Evolutionary conservation across 2,329 filamentous ascomycete species (phyloP).

Genomic region (Juglanconis oblonga): DNA sequence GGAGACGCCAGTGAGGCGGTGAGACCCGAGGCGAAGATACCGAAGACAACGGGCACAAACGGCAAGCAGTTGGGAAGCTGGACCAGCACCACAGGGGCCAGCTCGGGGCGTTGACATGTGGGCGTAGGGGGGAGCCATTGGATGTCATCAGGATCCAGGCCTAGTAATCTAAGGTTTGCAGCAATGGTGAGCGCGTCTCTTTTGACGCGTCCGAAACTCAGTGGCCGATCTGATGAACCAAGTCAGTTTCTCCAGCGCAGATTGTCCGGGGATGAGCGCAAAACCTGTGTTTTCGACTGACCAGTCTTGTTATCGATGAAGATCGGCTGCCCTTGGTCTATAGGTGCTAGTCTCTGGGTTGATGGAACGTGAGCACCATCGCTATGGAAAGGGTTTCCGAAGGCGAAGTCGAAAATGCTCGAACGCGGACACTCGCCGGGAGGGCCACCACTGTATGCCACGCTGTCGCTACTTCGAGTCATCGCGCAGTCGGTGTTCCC

Average conservation of each 20-base stretch:
- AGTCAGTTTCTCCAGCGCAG: constrained; percentile 2
- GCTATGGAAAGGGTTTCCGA: constrained; percentile 34
- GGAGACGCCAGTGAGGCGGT: constrained; percentile 39
- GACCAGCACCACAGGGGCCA: constrained; percentile 39
- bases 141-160: constrained; percentile 32
- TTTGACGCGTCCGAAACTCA: constrained; percentile 32
- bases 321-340: constrained; percentile 32
- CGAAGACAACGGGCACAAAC: constrained; percentile 35
- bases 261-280: not conserved
- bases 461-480: not conserved
- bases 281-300: constrained; percentile 21
- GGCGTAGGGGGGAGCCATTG: constrained; percentile 36
- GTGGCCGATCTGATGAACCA: constrained; percentile 29
- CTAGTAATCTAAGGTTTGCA: constrained; percentile 32
- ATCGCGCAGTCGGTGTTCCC: not conserved
- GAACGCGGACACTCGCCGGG: constrained; percentile 22
- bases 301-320: constrained; percentile 39
- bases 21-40: constrained; percentile 36
- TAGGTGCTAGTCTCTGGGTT: constrained; percentile 28
- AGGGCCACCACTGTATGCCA: constrained; percentile 23
- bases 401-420: constrained; percentile 36
- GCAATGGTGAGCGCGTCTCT: constrained; percentile 35
- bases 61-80: constrained; percentile 40
- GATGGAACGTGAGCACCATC: constrained; percentile 28
- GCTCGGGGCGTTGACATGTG: constrained; percentile 34